Base-by-base conservation (phyloP, 768 basidiomycete species). In the Mycena rebaudengoi region DNA sequence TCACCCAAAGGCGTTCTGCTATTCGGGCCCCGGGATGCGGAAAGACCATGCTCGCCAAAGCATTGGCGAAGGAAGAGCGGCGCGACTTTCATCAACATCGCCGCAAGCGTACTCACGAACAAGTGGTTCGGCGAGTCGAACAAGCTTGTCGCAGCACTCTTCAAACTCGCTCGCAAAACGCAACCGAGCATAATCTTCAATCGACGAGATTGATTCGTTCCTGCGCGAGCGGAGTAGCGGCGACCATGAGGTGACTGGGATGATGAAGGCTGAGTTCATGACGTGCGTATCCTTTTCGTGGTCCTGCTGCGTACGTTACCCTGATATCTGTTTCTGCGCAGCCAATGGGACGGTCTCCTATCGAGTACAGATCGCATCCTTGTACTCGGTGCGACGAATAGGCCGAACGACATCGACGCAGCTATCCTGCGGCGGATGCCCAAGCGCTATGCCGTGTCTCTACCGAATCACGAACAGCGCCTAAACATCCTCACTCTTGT, bases 41-140 rank as follows among this genome's bases (percentile, higher is more conserved):
- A 25, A 99, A 99, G 82, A 99, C 98, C 1, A 96, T 99, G 95
- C 85, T 99, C n/a, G 98, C 98, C 1, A 97, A 97, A 74, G 97
- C 97, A 2, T 85, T 99, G 8, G 98, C 98, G 13, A 98, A 97
- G 74, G 96, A n/a, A 99, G 80, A 95, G 92, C 3, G 94, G 95
- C 18, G 98, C 98, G 7, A 97, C 96, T 0, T 99, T 99, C 74
- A 97, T 98, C 80, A 94, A 94, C 75, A 85, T 94, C 62, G 86
- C 91, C 7, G 86, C 90, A 33, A 90, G 89, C 3, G 88, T 87
- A 10, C 80, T 94, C 65, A 89, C 89, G 28, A 90, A 87, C 78
- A 91, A 92, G 72, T 93, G 92, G 93, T 94, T 90, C 68, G 93
- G 93, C 33, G 93, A 95, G 74, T 90, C 88, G 13, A 99, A 99